Evolutionary conservation across 2,329 filamentous ascomycete species (phyloP).

Genomic region (Aspergillus carbonarius): DNA sequence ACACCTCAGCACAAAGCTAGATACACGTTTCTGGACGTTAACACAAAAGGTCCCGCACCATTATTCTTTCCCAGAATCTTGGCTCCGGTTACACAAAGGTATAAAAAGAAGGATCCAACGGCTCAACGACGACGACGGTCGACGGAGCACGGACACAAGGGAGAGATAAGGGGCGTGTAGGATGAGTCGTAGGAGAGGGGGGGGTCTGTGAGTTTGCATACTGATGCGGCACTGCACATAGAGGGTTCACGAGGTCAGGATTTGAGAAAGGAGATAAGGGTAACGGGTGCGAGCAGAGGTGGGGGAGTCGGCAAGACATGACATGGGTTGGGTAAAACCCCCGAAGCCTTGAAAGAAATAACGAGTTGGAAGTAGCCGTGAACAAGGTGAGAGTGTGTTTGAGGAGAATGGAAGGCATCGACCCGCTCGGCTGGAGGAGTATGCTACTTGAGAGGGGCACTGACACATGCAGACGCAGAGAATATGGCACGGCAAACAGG

Average conservation of each 20-base stretch:
- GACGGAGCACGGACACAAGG: not conserved
- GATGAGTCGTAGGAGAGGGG: not conserved
- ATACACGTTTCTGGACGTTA: slow-evolving; percentile 12
- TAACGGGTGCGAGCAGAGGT: not conserved
- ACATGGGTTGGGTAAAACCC: not conserved
- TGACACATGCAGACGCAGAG: slow-evolving; percentile 11
- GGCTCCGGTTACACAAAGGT: not conserved
- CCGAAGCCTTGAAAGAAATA: not conserved
- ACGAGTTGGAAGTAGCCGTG: not conserved
- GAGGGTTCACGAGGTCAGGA: not conserved
- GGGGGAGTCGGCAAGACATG: not conserved
- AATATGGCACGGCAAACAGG: slow-evolving; percentile 18
- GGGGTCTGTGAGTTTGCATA: not conserved
- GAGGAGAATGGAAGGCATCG: not conserved
- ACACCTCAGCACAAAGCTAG: slow-evolving; percentile 12
- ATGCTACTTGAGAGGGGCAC: slow-evolving; percentile 16
- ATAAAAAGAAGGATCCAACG: not conserved
- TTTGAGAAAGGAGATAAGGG: not conserved
- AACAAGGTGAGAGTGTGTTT: not conserved
- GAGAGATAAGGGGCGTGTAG: not conserved
- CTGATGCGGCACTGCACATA: not conserved
- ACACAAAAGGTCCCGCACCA: slow-evolving; percentile 3
- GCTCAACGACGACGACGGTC: not conserved
- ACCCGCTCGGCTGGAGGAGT: slow-evolving; percentile 4
- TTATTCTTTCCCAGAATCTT: not conserved